phyloP scores from a whole-genome alignment of 148 eudicot genomes.

The Pharnaceum exiguum region DNA sequence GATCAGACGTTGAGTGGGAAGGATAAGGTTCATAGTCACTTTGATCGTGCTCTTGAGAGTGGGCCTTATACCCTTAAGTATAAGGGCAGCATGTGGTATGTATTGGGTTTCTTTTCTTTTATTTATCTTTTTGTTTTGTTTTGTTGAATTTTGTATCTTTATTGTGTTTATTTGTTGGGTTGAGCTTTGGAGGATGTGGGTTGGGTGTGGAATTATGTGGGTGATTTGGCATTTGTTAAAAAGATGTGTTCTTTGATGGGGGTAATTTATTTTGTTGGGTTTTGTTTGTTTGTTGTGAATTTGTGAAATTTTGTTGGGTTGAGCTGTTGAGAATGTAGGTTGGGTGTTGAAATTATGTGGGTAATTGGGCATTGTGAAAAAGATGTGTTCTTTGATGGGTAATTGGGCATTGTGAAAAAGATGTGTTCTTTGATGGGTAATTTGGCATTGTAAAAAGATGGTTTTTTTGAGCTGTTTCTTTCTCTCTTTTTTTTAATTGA shows the following conservation, averaged over 20 bases:
- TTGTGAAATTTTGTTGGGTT: neutral
- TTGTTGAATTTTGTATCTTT: neutral
- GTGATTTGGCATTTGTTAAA: neutral
- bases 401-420: neutral
- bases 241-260: neutral
- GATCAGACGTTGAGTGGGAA: conserved; percentile 75
- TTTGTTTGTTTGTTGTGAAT: neutral
- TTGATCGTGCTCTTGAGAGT: conserved; percentile 75
- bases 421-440: neutral
- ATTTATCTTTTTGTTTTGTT: neutral
- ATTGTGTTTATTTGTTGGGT: neutral
- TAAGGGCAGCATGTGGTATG: conserved; percentile 95
- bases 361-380: neutral
- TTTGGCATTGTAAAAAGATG: neutral
- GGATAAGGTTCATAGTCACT: conserved; percentile 88
- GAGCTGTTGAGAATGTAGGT: neutral
- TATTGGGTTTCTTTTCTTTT: conserved; percentile 1
- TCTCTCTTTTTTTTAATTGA: too few relatives aligned
- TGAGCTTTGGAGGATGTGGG: neutral
- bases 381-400: neutral
- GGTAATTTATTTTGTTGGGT: too few relatives aligned
- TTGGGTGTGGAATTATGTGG: neutral
- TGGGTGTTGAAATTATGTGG: neutral
- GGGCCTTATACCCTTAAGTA: conserved; percentile 89
- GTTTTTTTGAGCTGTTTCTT: neutral